Conservation (phyloP, 306 rosid species). For the Lathyrus tuberosus region DNA sequence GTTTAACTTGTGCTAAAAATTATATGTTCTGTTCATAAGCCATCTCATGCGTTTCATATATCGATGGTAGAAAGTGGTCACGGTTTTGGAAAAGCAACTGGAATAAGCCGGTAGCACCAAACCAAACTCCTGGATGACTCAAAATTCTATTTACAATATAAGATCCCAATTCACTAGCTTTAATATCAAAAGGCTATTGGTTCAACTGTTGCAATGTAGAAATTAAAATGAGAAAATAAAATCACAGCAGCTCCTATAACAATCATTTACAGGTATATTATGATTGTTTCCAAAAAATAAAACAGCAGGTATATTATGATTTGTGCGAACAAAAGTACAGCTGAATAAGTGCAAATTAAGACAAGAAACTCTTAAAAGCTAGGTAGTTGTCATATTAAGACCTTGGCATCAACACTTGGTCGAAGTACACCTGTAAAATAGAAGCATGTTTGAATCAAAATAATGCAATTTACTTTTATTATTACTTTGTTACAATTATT, state of each 20-base stretch:
- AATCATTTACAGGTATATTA: conserved; percentile 22
- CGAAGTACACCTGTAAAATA: conserved; percentile 55
- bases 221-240: conserved; percentile 18
- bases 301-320: conserved; percentile 27
- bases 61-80: not conserved
- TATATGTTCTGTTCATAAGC: not conserved
- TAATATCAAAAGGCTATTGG: not conserved
- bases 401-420: conserved; percentile 49
- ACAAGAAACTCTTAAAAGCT: not conserved
- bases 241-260: conserved; percentile 10
- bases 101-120: not conserved
- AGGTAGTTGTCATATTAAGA: conserved; percentile 23
- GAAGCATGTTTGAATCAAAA: not conserved
- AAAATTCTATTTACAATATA: conserved; percentile 36
- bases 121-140: conserved; percentile 17
- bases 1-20: too few relatives aligned
- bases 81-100: not conserved
- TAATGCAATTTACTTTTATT: not conserved
- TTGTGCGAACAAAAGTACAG: conserved; percentile 28
- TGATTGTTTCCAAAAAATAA: conserved; percentile 31
- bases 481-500: not conserved
- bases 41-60: not conserved
- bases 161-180: conserved; percentile 27
- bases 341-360: conserved; percentile 7
- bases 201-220: not conserved